Conservation (phyloP, 2,329 filamentous ascomycete genomes). For the Fusarium concolor region DNA sequence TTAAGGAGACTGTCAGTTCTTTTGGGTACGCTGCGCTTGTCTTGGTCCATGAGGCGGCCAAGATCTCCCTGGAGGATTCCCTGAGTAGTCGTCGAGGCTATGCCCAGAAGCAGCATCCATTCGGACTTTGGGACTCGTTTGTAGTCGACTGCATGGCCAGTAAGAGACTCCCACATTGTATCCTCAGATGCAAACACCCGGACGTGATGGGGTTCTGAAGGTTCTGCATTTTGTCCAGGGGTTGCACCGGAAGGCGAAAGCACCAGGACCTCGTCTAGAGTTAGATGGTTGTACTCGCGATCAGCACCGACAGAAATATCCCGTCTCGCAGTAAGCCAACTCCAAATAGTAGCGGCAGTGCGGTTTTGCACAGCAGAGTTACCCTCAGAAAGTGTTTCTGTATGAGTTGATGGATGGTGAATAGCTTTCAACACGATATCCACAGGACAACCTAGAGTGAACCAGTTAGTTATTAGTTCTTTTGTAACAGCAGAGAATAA, state of each 20-base stretch:
- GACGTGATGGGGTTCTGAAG: constrained; percentile 18
- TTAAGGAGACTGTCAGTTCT: constrained; percentile 68
- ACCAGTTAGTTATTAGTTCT: constrained; percentile 17
- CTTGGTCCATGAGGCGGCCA: constrained; percentile 67
- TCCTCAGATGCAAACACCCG: constrained; percentile 64
- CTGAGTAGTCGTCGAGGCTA: constrained; percentile 64
- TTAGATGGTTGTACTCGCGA: constrained; percentile 54
- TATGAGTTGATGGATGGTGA: constrained; percentile 41
- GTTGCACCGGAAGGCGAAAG: constrained; percentile 22
- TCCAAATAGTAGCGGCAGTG: constrained; percentile 51
- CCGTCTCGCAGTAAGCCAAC: constrained; percentile 50
- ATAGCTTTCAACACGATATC: constrained; percentile 50
- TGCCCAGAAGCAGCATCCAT: constrained; percentile 69
- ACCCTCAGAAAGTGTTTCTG: constrained; percentile 23
- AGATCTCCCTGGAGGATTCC: constrained; percentile 72
- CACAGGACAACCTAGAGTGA: constrained; percentile 48
- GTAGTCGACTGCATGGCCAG: constrained; percentile 69
- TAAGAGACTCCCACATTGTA: constrained; percentile 69
- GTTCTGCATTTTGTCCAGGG: constrained; percentile 17
- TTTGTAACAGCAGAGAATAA: constrained; percentile 3
- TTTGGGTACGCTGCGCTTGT: constrained; percentile 72
- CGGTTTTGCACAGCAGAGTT: constrained; percentile 39
- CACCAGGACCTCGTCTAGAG: constrained; percentile 50
- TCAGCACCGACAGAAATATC: constrained; percentile 53
- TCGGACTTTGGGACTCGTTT: constrained; percentile 69